Evolutionary conservation across 805 yeast genomes (phyloP).

Genomic region (Kodamaea neixiangensis): DNA sequence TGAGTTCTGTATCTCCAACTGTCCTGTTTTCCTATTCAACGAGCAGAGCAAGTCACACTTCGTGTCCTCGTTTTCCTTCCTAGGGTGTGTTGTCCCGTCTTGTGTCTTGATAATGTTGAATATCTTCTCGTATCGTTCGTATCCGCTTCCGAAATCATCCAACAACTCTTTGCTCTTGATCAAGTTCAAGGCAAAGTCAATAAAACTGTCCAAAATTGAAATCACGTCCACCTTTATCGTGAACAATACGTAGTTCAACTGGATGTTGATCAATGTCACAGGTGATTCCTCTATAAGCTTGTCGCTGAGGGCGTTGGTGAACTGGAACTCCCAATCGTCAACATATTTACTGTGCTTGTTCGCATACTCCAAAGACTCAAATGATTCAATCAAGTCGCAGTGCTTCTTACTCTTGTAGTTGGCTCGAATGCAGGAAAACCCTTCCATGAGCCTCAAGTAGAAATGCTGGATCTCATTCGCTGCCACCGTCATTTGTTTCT

Average conservation of each 20-base stretch:
- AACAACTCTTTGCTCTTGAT: conserved; percentile 3
- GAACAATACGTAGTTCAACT: conserved; percentile 39
- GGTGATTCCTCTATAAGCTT: conserved; percentile 24
- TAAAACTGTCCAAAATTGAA: conserved; percentile 23
- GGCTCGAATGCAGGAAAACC: conserved; percentile 6
- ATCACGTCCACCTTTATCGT: conserved; percentile 32
- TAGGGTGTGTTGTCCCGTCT: neutral
- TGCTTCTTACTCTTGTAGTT: neutral
- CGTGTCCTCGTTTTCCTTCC: conserved; percentile 9
- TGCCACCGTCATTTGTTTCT: conserved; percentile 5
- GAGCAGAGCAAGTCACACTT: conserved; percentile 33
- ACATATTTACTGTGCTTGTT: conserved; percentile 16
- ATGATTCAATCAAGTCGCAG: neutral
- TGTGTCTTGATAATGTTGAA: conserved; percentile 3
- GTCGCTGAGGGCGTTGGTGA: conserved; percentile 27
- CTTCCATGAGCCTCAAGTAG: conserved; percentile 7
- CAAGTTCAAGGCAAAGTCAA: conserved; percentile 10
- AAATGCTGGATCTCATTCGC: neutral
- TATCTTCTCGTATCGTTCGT: conserved; percentile 4
- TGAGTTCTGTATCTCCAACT: conserved; percentile 34
- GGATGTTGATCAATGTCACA: conserved; percentile 35
- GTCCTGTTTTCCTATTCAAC: conserved; percentile 38
- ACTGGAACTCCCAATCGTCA: conserved; percentile 34
- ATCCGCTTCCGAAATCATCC: conserved; percentile 11
- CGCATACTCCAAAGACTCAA: neutral